Evolutionary conservation across 768 basidiomycete species (phyloP), one percentile per base, ranked within the genome.

Genomic region (Panaeolus cyanescens): DNA sequence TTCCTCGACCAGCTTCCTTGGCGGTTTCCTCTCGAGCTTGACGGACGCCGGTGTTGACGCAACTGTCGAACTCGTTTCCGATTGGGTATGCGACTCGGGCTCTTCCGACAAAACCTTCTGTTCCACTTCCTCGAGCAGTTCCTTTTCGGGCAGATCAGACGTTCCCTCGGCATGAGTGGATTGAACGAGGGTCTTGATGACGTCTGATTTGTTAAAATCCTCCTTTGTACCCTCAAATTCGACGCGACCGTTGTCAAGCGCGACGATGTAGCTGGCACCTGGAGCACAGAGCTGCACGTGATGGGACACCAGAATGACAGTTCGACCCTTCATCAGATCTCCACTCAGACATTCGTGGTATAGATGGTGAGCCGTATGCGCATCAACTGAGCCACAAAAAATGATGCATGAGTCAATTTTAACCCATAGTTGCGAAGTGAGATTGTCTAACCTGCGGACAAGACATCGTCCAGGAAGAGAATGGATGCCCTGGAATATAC

Each of bases 231-330:
- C 95, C 60, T 87, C 80, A 73, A 89, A 96, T 50, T 83, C 76
- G 13, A 95, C 82, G n/a, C 85, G 84, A 31, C 92, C 93, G 67
- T 91, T 88, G 67, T 94, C 92, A 30, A 95, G 80, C 13, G 90
- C 88, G 36, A 96, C 91, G 65, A 98, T 81, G 72, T 93, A 95
- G 25, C 75, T 78, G 1, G 96, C 93, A 31, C 85, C 90, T 1
- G 92, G 86, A 2, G 87, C 83, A 68, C 93, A 95, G 4, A 99
- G 81, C 68, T 95, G 91, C 32, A 97, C 91, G 69, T 96, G 95
- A 69, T 99, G 96, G 2, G 96, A 97, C 55, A 99, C 96, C 13
- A 99, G 83, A 61, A 99, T 86, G 63, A 96, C 79, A 0, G 97
- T 98, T 34, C 96, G 84, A 25, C 86, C 88, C 56, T 78, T 75